Percentiles rank a stretch among this genome's conserved stretches.
Evolutionary conservation across 2,329 filamentous ascomycete genomes (phyloP).

Genomic region (Paecilomyces sp.): DNA sequence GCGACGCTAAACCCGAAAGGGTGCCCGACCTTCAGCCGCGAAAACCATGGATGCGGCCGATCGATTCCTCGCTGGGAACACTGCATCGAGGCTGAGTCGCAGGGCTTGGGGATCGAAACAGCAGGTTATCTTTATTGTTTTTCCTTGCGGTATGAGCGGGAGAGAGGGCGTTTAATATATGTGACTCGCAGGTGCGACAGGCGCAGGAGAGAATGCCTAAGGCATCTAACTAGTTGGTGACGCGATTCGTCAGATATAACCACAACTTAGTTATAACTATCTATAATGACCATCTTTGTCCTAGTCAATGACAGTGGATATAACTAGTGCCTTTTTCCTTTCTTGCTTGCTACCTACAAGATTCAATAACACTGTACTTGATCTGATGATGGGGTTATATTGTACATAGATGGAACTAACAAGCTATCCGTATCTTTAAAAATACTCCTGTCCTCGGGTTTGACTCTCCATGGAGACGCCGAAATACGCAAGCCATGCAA

Average conservation of each 20-base stretch:
- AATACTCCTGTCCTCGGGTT: neutral
- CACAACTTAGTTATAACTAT: too few species aligned
- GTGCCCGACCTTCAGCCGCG: neutral
- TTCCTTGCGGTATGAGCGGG: too few species aligned
- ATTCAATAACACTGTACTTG: neutral
- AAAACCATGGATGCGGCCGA: neutral
- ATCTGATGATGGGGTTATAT: neutral
- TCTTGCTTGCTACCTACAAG: neutral
- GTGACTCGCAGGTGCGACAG: too few species aligned
- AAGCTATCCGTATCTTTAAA: neutral
- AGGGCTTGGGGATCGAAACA: neutral
- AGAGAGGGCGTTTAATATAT: too few species aligned
- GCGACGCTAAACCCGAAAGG: neutral
- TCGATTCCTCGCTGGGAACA: neutral
- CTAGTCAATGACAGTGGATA: too few species aligned
- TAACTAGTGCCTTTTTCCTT: too few species aligned
- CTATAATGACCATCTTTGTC: too few species aligned
- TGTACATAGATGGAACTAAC: neutral
- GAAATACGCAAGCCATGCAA: neutral
- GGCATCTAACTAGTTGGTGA: too few species aligned
- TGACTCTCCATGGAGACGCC: neutral
- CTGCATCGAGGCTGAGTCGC: neutral
- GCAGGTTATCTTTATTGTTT: too few species aligned
- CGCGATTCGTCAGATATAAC: too few species aligned
- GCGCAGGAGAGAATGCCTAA: too few species aligned